Conservation (phyloP, 192 early-diverging fungal genomes). For the Gryganskiella cystojenkinii region DNA sequence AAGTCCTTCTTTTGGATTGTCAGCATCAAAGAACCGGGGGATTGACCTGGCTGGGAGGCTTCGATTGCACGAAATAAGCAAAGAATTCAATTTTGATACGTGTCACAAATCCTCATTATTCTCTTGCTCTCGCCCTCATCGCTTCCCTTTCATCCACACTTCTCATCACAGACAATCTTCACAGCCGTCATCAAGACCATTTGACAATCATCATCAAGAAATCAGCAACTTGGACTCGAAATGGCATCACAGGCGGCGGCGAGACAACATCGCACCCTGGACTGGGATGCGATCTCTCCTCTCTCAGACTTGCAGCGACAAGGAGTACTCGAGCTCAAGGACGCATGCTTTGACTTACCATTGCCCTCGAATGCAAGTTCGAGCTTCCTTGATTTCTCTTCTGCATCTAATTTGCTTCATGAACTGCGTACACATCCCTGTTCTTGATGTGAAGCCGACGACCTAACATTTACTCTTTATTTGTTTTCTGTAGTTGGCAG, state of each 20-base stretch:
- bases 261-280: conserved; percentile 47
- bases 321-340: conserved; percentile 66
- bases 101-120: too few species aligned
- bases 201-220: conserved; percentile 5
- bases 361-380: conserved; percentile 61
- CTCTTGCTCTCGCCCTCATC: too few species aligned
- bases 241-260: conserved; percentile 26
- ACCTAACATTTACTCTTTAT: not conserved
- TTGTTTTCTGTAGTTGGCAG: conserved; percentile 16
- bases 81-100: too few species aligned
- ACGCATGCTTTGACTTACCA: conserved; percentile 68
- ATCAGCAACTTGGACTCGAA: not conserved
- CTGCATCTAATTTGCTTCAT: too few species aligned
- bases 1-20: too few species aligned
- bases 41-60: too few species aligned
- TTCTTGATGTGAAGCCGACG: too few species aligned
- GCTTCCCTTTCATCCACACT: too few species aligned
- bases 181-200: not conserved
- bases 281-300: conserved; percentile 68
- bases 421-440: too few species aligned
- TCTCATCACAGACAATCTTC: not conserved
- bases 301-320: conserved; percentile 61
- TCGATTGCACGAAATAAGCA: too few species aligned
- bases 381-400: too few species aligned
- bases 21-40: too few species aligned